Evolutionary conservation across 2,329 filamentous ascomycete species (phyloP), one percentile per base, ranked within the genome.

Genomic region (Scedosporium dehoogii): DNA sequence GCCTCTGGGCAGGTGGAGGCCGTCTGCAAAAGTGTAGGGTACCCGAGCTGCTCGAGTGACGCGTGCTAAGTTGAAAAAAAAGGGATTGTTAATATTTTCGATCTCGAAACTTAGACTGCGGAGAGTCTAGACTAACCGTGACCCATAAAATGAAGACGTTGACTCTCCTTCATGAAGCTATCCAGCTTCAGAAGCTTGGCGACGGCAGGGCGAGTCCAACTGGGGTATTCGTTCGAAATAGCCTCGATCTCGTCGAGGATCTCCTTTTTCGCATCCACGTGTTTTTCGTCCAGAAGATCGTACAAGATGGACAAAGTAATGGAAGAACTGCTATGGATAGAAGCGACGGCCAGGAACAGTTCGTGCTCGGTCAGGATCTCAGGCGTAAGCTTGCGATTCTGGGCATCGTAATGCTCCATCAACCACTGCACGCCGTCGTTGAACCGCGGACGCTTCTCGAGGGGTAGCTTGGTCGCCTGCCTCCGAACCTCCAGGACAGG

Each of bases 131-230:
- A 18, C 51, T 25, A 25, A 55, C 58, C 58, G 16, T 59, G 58
- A 6, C 58, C 58, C 58, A 59, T 63, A 42, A 59, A 59, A 33
- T 59, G 58, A 14, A 73, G 38, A 2, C 76, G 68, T 62, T 73
- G 71, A 0, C 68, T 69, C 64, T 79, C 76, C 59, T 78, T 78
- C 62, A 78, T 66, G 0, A 73, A 70, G 60, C 76, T 78, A 65
- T 79, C 76, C 65, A 78, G 64, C 2, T 76, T 67, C 63, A 73
- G 73, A 48, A 79, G 66, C 55, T 74, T 73, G 63, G 72, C 73
- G 2, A 79, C 65, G 0, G 73, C 65, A 1, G 69, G 70, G 65
- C 75, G 75, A 16, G 67, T 70, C 70, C 70, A 75, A 0, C 21
- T 59, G 7, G 33, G 3, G 38, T 59, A 59, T 25, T 59, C 58